Evolutionary conservation across 352 stramenopile species (phyloP), one percentile per base, ranked within the genome.

Genomic region (Globisporangium acanthophoron): DNA sequence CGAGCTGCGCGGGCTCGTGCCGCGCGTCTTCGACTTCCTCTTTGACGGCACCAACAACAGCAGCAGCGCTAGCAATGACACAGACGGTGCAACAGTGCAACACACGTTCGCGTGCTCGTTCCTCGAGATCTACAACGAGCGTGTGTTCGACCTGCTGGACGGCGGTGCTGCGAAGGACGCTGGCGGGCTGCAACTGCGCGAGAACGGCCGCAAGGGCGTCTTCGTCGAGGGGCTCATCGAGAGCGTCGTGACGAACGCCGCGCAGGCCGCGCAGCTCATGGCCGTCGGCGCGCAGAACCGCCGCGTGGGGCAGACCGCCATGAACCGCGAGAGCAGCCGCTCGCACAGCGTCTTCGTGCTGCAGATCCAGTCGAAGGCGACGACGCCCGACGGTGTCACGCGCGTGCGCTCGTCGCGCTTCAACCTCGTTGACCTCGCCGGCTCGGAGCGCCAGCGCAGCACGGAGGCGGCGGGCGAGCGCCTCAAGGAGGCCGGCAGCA

Each of bases 341-440:
- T 93, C 84, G 20, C 85, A 95, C 56, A 92, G 81, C 48, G 85
- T 95, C 9, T 95, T 95, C 52, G 86, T 92, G 31, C 58, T 94
- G 24, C 79, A 91, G 53, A 72, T 94, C 51, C 76, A 90, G 67
- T 81, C 79, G 0, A 85, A 75, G 46, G 80, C 89, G 41, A 81
- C 64, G 11, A 80, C 69, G 0, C 21, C 67, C 1, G 73, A 87
- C 56, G 82, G 81, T 18, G 61, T 84, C 49, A 88, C 77, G 11
- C 87, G 85, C 52, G 88, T 76, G 24, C 77, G 84, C 5, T 75
- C 71, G 8, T 98, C 95, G 6, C 94, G 95, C 6, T 91, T 99
- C 33, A 99, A 99, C 66, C 76, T 99, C 29, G 97, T 99, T 18
- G 97, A 99, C 79, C 75, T 99, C 41, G 97, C 97, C 15, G 97